Conservation (phyloP, 2,329 filamentous ascomycete species). For the Cadophora malorum region DNA sequence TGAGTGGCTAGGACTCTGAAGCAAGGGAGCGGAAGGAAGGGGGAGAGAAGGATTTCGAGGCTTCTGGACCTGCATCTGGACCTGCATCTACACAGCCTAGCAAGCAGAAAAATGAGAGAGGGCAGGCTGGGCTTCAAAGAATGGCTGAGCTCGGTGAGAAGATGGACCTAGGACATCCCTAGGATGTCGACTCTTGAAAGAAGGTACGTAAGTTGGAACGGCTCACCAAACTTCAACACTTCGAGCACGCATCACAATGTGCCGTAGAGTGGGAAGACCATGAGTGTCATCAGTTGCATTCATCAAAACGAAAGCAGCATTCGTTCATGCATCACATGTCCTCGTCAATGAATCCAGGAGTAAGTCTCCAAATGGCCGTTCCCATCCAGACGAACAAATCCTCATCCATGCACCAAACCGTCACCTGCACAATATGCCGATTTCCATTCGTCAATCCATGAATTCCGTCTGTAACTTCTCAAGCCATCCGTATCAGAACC, state of each 20-base stretch:
- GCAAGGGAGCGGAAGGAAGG: background rate
- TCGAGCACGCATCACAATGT: too few relatives aligned
- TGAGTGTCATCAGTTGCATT: slow-evolving; percentile 1
- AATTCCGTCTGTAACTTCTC: background rate
- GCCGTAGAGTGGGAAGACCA: background rate
- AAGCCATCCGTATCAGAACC: slow-evolving; percentile 13
- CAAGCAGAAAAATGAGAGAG: background rate
- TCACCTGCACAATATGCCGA: background rate
- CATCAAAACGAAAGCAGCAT: slow-evolving; percentile 16
- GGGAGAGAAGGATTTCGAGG: background rate
- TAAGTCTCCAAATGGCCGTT: slow-evolving; percentile 3
- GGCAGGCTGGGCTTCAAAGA: too few relatives aligned
- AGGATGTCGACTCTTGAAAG: background rate
- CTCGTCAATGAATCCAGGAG: slow-evolving; percentile 13
- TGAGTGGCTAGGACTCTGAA: background rate
- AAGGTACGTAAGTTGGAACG: background rate
- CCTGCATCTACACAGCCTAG: background rate
- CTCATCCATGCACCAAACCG: background rate
- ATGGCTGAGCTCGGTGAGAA: too few relatives aligned
- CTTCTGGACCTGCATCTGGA: background rate
- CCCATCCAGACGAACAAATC: slow-evolving; percentile 12
- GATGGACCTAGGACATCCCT: background rate
- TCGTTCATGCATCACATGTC: slow-evolving; percentile 11
- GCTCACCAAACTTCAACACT: too few relatives aligned
- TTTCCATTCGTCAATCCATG: slow-evolving; percentile 1